These are phyloP conservation scores for Moricandia arvensis DNA, from an alignment of 345 rosid genomes.

Conservation along the genomic window DNA sequence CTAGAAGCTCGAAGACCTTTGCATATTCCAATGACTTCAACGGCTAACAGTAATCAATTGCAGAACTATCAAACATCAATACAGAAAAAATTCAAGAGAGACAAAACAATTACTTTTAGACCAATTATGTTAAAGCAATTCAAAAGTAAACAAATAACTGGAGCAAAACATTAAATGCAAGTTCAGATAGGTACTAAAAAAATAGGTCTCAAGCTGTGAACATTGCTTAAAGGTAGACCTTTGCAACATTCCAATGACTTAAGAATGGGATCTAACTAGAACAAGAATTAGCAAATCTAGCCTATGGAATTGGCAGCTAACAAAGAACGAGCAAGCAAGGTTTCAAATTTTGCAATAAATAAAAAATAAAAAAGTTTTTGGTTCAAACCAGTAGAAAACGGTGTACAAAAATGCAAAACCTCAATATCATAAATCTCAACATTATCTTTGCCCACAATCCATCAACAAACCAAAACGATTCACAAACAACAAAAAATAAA, in stretches of 20 bases:
- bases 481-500: background rate
- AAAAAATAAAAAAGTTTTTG: background rate
- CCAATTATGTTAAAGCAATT: background rate
- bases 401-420: slow-evolving; percentile 3
- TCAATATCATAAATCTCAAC: slow-evolving; percentile 17
- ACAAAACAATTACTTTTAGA: too few relatives aligned
- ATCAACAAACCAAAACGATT: slow-evolving; percentile 16
- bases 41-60: slow-evolving; percentile 26
- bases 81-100: background rate
- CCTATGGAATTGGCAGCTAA: background rate
- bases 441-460: background rate
- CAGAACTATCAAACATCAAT: slow-evolving; percentile 35
- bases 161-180: slow-evolving; percentile 28
- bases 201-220: slow-evolving; percentile 28
- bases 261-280: background rate
- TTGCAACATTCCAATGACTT: slow-evolving; percentile 25
- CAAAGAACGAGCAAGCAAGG: slow-evolving; percentile 22
- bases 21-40: slow-evolving; percentile 22
- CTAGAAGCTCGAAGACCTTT: slow-evolving; percentile 29
- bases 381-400: background rate
- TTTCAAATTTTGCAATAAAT: background rate
- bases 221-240: slow-evolving; percentile 19
- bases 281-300: slow-evolving; percentile 3
- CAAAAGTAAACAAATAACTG: slow-evolving; percentile 13
- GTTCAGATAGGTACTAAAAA: slow-evolving; percentile 14